Conservation (phyloP, 352 stramenopile species). For the Vaucheria bursata region DNA sequence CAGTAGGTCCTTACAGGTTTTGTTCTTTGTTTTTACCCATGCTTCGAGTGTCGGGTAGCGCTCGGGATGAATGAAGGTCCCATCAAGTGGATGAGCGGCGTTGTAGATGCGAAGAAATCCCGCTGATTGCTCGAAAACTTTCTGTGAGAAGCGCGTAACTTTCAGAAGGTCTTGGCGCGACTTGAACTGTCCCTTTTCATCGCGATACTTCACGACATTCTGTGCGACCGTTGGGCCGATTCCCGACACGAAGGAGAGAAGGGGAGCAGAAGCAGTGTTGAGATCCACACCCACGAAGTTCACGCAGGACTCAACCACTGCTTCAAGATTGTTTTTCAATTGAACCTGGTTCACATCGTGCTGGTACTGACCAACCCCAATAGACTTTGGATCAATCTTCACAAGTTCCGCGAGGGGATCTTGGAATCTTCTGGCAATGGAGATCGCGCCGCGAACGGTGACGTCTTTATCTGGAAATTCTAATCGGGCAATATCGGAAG, state of each 20-base stretch:
- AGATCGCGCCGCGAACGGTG: neutral
- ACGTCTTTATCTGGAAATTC: conserved; percentile 3
- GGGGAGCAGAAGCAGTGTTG: neutral
- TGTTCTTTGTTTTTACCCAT: neutral
- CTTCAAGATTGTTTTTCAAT: neutral
- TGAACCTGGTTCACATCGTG: neutral
- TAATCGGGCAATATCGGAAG: neutral
- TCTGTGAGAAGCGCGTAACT: neutral
- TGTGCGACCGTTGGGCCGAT: neutral
- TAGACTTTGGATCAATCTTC: neutral
- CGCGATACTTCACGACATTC: neutral
- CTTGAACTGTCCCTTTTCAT: neutral
- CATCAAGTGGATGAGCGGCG: neutral
- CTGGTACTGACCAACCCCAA: neutral
- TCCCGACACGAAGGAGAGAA: neutral
- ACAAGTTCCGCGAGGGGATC: neutral
- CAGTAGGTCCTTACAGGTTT: neutral
- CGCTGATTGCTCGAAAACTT: neutral
- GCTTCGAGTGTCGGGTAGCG: neutral
- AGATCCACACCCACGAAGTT: neutral
- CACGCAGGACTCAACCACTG: neutral
- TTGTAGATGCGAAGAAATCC: neutral
- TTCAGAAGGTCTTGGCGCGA: neutral
- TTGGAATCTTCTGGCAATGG: neutral
- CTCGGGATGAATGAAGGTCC: neutral